Evolutionary conservation across 2,329 filamentous ascomycete species (phyloP), one percentile per base, ranked within the genome.

Genomic region (Aspergillus thermomutatus): DNA sequence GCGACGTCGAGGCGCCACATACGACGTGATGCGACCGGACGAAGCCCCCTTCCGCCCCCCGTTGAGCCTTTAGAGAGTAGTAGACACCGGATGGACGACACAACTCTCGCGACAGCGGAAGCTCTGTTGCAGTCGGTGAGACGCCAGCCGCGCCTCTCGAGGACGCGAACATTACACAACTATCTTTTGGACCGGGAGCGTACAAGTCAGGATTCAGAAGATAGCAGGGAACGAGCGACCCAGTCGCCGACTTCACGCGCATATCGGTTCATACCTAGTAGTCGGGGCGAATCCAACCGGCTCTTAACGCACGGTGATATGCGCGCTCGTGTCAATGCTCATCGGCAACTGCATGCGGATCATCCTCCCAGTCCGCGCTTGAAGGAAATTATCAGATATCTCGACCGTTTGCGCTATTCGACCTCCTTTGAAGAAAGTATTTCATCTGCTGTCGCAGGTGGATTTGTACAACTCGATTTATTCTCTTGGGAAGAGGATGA

Each of bases 301-400:
- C 56, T 60, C 27, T 59, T 69, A 23, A 70, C 71, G 4, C 71
- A 73, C 46, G 67, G 62, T 51, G 72, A 75, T 52, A 52, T 75
- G 43, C 71, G 71, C 28, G 67, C 71, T 46, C 69, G 72, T 21
- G 62, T 71, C 46, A 68, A 67, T 43, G 72, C 74, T 21, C 67
- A 75, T 59, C 70, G 74, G 55, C 72, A 73, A 51, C 55, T 71
- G 50, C 69, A 73, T 57, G 56, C 69, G 28, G 70, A 72, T 34
- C 69, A 69, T n/a, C 66, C 70, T 1, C 67, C 68, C 6, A 69
- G 69, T 34, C 64, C 68, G 21, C 68, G 75, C 51, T 68, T 88
- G 52, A 83, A 85, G 65, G 81, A 83, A 61, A 81, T 83, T 1
- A 82, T 88, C 64, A 81, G 79, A 63, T 88, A 88, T 67, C 77